Evolutionary conservation across 805 yeast genomes (phyloP), one percentile per base, ranked within the genome.

Genomic region (Spathaspora sp.): DNA sequence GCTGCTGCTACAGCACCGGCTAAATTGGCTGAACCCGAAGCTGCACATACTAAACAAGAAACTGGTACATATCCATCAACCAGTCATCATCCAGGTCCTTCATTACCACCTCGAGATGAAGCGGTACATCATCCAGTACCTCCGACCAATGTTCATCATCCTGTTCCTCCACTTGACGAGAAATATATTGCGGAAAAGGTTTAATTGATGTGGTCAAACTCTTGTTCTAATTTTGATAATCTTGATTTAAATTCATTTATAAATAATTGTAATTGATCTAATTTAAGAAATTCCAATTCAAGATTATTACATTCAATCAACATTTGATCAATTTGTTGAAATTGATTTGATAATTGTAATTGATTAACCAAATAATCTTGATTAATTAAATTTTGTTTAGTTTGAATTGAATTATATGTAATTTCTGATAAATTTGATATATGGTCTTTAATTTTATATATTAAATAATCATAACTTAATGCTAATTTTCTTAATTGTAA

Each of bases 391-490:
- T 35, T 53, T 50, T 59, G 80, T 68, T 67, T 77, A 59, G 53
- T 48, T 5, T 42, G 35, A 4, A 73, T 67, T 5, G 76, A 59
- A 38, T 52, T 57, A 51, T 60, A 63, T 2, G 78, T 70, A n/a
- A 49, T 50, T 14, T 78, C 76, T 7, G 82, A 73, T 20, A 84
- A 64, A 1, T 72, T 67, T 19, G 75, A 66, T 6, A 86, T 75
- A 49, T 77, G 75, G 54, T 83, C 87, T 45, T 77, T 76, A 48
- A 87, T 83, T 61, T 80, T 82, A 67, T 72, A 84, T 62, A 86
- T 62, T 40, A 87, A 64, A 57, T 85, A 84, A 58, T 87, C 93
- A 61, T 79, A 86, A 49, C 77, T 79, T 20, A 85, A 69, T 0
- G 87, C 80, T 43, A 87, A 67, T 51, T 78, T 75, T 57, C 81